Evolutionary conservation across 2,329 filamentous ascomycete genomes (phyloP), one percentile per base, ranked within the genome.

Genomic region (Trichoderma sp.): DNA sequence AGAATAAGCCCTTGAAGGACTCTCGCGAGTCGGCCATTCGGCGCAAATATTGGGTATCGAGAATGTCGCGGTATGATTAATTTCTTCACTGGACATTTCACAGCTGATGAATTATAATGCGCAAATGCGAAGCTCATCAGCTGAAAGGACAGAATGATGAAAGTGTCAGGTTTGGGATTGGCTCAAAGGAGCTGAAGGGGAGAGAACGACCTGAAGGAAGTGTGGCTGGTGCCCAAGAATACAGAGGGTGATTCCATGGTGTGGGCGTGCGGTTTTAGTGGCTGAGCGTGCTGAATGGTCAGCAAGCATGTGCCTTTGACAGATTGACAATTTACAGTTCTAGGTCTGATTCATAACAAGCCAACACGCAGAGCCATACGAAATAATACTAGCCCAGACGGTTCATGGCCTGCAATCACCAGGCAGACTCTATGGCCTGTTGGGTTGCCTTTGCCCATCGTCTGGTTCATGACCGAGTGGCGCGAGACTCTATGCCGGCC

Each of bases 1-100:
- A 71, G 58, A 74, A 42, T 13, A 74, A 52, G 53, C 71, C 72
- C 52, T 60, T 72, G 45, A 74, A 61, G 10, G 72, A 70, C 57
- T 71, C 70, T n/a, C 71, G 61, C 27, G 69, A 67, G 35, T 74
- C 70, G 34, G 72, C 68, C 72, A 74, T 73, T 32, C 34, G 27
- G 19, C 32, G 39, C 59, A 57, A 57, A 52, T 39, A 25, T 25
- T 35, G 19, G 50, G 25, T 17, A n/a, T 53, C n/a, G 50, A n/a
- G 48, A 39, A 15, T 45, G 13, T n/a, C 13, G 60, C 17, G 8
- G 25, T 64, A 34, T 13, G 50, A n/a, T 8, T 48, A 2, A 22
- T 57, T 4, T n/a, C 29, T 48, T 25, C 35, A 25, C 34, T 27
- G 27, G 9, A 39, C 52, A 57, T 57, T 27, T 27, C 53, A 48